Evolutionary conservation across 1,284 basidiomycete species (phyloP).

Genomic region (Trichosporon asahii): DNA sequence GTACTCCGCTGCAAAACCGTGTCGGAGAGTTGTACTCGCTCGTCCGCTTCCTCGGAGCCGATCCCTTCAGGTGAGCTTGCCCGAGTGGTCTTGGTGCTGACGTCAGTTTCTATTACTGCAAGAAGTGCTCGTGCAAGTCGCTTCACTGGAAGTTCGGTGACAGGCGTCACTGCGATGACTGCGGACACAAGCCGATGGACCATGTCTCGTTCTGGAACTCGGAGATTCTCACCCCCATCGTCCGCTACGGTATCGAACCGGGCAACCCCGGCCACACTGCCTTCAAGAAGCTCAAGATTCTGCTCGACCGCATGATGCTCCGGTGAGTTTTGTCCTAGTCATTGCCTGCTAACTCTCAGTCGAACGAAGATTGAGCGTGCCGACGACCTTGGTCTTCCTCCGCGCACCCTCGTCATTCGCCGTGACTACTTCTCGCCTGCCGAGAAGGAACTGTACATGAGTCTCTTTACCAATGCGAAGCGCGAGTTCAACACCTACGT

Average conservation of each 20-base stretch:
- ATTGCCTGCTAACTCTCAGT: slow-evolving; percentile 16
- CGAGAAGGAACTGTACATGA: slow-evolving; percentile 92
- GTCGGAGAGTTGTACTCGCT: slow-evolving; percentile 98
- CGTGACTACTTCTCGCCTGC: slow-evolving; percentile 93
- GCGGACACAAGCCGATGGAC: slow-evolving; percentile 91
- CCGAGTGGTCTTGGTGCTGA: neutral
- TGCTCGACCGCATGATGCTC: slow-evolving; percentile 95
- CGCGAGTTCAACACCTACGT: slow-evolving; percentile 88
- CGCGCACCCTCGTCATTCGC: slow-evolving; percentile 83
- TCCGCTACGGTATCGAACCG: slow-evolving; percentile 64
- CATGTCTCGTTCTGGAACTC: slow-evolving; percentile 62
- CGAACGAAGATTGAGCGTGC: slow-evolving; percentile 77
- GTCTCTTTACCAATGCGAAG: slow-evolving; percentile 87
- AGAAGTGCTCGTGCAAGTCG: slow-evolving; percentile 59
- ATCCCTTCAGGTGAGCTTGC: slow-evolving; percentile 62
- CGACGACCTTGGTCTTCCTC: slow-evolving; percentile 96
- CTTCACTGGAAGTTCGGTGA: slow-evolving; percentile 68
- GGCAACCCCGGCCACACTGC: slow-evolving; percentile 69
- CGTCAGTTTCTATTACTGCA: slow-evolving; percentile 78
- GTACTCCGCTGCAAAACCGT: slow-evolving; percentile 94
- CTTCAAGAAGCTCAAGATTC: slow-evolving; percentile 83
- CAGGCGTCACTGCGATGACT: slow-evolving; percentile 79
- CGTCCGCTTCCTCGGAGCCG: slow-evolving; percentile 81
- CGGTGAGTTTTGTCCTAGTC: slow-evolving; percentile 50
- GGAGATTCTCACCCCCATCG: slow-evolving; percentile 85